Evolutionary conservation across 202 grass and related monocot genomes (phyloP), one percentile per base, ranked within the genome.

Genomic region (Carex arenaria): DNA sequence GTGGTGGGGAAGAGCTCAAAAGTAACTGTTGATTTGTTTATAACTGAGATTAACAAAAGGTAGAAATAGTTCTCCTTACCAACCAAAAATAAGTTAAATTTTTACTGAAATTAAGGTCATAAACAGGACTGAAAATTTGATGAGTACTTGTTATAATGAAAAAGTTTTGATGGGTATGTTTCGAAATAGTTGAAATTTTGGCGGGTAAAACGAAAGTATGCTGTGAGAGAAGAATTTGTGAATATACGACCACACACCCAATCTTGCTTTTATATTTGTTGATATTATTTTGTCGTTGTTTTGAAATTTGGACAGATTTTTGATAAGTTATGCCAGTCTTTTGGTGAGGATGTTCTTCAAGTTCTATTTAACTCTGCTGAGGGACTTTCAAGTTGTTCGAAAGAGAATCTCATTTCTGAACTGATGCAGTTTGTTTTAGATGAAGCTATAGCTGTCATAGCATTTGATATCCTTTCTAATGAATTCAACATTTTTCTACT

Each of bases 281-380:
- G 36, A 72, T 87, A 28, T 81, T 79, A 34, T 2, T 18, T 74
- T 2, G 31, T 75, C 17, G 0, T 17, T 75, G 31, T 30, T 75
- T 23, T 75, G 47, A 32, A 75, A 75, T 8, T 59, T 60, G 53
- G 26, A 78, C 85, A 98, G 95, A 93, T 98, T 54, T 98, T 98
- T 88, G 95, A 98, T 83, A 98, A 92, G 88, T 93, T 98, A 42
- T 98, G 95, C 86, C 95, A 98, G 82, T 98, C 95, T 81, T 98
- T 98, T 66, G 95, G 95, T 10, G 95, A 98, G 85, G 95, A 98
- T 69, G 90, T 98, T 31, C 82, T 98, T 84, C 95, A 98, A 93
- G 95, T 98, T 89, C 79, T 98, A 47, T 93, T 98, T 72, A 94
- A 98, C 67, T 98, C 95, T 60, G 95, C 95, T 81, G 91, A 98